Evolutionary conservation across 805 yeast genomes (phyloP).

Genomic region (Metschnikowia gelsemii): DNA sequence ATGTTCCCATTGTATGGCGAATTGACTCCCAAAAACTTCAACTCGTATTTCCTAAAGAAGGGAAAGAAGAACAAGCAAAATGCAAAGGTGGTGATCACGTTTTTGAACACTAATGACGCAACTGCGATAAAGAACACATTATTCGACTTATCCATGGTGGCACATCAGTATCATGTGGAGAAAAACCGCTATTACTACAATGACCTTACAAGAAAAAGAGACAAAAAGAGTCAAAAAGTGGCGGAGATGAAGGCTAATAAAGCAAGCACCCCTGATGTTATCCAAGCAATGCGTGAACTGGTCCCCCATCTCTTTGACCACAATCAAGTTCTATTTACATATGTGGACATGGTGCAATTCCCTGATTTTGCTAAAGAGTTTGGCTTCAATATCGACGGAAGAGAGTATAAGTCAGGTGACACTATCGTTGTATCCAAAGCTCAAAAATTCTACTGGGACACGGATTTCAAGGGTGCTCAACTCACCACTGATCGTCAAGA

Average conservation of each 20-base stretch:
- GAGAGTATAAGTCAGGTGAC: conserved; percentile 51
- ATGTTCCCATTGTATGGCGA: conserved; percentile 55
- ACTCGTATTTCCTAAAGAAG: conserved; percentile 33
- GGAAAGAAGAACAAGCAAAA: conserved; percentile 23
- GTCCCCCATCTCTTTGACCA: conserved; percentile 49
- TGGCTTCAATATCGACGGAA: conserved; percentile 41
- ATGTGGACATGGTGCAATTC: conserved; percentile 48
- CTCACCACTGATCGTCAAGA: conserved; percentile 36
- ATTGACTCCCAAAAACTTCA: conserved; percentile 41
- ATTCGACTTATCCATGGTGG: conserved; percentile 43
- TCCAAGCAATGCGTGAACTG: conserved; percentile 48
- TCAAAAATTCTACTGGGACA: conserved; percentile 34
- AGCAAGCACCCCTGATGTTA: conserved; percentile 44
- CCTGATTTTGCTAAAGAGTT: conserved; percentile 25
- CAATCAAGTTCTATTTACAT: conserved; percentile 45
- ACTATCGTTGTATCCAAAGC: conserved; percentile 51
- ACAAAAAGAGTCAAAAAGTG: conserved; percentile 45
- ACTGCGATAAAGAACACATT: conserved; percentile 32
- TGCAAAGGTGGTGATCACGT: conserved; percentile 50
- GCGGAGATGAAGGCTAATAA: conserved; percentile 43
- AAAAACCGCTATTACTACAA: conserved; percentile 44
- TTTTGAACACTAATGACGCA: conserved; percentile 44
- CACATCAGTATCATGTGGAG: conserved; percentile 48
- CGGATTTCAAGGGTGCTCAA: conserved; percentile 35
- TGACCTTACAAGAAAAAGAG: conserved; percentile 26